Evolutionary conservation across 495 filamentous ascomycete species (phyloP).

Genomic region (Penicillium maclennaniae): DNA sequence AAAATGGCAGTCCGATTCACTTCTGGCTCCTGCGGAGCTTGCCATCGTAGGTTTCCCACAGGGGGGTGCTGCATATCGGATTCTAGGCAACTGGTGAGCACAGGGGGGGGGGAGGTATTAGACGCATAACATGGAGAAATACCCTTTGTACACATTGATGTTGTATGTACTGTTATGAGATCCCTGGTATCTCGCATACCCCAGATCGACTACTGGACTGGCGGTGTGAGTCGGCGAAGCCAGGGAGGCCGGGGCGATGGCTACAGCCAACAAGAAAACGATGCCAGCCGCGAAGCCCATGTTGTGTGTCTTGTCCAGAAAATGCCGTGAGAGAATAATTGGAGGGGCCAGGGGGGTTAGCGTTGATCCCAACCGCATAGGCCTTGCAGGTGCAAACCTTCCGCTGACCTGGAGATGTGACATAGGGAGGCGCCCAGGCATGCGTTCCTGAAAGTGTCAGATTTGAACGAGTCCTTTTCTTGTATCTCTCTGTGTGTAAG

Average conservation of each 20-base stretch:
- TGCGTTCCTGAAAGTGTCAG: background rate
- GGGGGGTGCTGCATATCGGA: constrained; percentile 40
- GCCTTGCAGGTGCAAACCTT: background rate
- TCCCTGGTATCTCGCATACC: constrained; percentile 21
- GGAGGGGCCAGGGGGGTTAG: background rate
- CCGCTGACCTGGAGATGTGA: background rate
- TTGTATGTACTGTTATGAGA: constrained; percentile 12
- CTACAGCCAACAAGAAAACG: background rate
- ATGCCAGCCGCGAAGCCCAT: background rate
- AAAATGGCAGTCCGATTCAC: constrained; percentile 3
- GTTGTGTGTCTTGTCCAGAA: background rate
- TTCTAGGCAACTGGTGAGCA: constrained; percentile 12
- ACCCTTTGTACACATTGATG: constrained; percentile 27
- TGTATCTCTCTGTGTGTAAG: no score
- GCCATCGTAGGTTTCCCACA: constrained; percentile 34
- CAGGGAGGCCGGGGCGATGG: background rate
- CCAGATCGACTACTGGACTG: constrained; percentile 16
- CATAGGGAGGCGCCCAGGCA: background rate
- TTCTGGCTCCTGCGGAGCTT: constrained; percentile 26
- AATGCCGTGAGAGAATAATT: background rate
- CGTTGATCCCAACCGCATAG: constrained; percentile 1
- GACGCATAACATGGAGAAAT: background rate
- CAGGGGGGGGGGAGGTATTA: background rate
- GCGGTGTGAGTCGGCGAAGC: background rate
- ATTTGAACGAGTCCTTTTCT: no score